Evolutionary conservation across 805 yeast genomes (phyloP).

Genomic region (Saccharomyces kudriavzevii): DNA sequence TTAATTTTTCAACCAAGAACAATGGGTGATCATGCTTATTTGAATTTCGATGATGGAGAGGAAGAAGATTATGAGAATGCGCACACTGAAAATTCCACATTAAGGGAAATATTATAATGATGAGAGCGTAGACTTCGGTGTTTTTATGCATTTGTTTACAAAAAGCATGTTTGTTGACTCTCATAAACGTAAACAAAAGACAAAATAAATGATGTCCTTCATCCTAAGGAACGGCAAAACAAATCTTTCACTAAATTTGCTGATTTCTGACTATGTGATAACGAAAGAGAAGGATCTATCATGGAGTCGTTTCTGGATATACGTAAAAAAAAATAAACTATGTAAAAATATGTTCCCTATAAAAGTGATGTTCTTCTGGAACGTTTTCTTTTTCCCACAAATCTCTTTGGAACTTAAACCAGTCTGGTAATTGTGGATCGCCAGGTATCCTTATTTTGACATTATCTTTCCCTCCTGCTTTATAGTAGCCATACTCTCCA

Average conservation of each 20-base stretch:
- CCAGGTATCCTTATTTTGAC: constrained; percentile 44
- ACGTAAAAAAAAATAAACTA: constrained; percentile 1
- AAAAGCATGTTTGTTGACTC: background rate
- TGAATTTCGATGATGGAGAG: constrained; percentile 34
- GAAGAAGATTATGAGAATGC: constrained; percentile 2
- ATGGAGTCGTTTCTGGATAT: background rate
- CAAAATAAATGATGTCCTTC: background rate
- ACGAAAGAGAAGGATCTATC: background rate
- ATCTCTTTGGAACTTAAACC: constrained; percentile 63
- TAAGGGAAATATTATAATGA: constrained; percentile 16
- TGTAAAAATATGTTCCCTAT: constrained; percentile 28
- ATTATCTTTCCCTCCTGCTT: constrained; percentile 10
- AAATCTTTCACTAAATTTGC: background rate
- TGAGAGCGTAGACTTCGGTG: background rate
- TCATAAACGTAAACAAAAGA: background rate
- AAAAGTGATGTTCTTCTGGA: constrained; percentile 28
- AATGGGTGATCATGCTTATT: constrained; percentile 70
- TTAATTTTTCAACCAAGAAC: constrained; percentile 79
- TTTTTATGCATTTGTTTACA: background rate
- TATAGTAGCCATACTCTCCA: constrained; percentile 34
- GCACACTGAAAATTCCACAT: constrained; percentile 6
- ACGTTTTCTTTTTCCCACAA: constrained; percentile 50
- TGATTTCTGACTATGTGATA: background rate
- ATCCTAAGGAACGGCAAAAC: background rate
- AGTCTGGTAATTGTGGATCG: constrained; percentile 57